Base-by-base conservation (phyloP, 129 eudicot genomes). In the Smallanthus sonchifolius region DNA sequence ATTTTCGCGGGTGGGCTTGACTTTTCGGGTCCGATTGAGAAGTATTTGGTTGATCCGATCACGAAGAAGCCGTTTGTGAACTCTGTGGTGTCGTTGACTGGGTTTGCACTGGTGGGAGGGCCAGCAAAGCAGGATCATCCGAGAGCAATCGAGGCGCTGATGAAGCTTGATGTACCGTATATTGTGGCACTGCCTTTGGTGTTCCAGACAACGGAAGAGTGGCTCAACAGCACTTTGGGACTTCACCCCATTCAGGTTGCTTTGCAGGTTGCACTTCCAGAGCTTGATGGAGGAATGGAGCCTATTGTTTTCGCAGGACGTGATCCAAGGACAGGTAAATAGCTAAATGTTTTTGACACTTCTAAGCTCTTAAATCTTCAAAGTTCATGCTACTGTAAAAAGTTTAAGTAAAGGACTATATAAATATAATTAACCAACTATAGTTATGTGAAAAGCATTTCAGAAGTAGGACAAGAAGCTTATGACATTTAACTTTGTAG, bases 51-150 rank as follows among this genome's bases (percentile, higher is more conserved):
- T 45, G 89, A 95, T 67, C 99, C 97, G 19, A 84, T 95, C 71
- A 95, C 96, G 2, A 95, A 95, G 86, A 81, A 87, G 82, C 92
- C 99, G 2, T 85, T 87, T 81, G 89, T 95, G 74, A 85, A 95
- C 73, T 95, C 97, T 0, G 97, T 87, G 69, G 84, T 91, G 34
- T 95, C 99, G 1, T 67, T 95, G 49, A 95, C 97, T 10, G 99
- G 99, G 57, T 95, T 95, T 59, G 99, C 99, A 15, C 90, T 95
- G 2, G 99, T 95, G 69, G 99, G 99, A 32, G 99, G 99, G 17
- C 97, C 99, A 3, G 99, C 99, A n/a, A 88, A 96, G 80, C 99
- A 95, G 78, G 97, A 95, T 70, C 99, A 95, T 84, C 99, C 97
- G 0, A 87, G 87, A 79, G 99, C 97, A 4, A 20, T 95, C 1